Percentiles rank a stretch among this genome's conserved stretches.
Evolutionary conservation across 2,329 filamentous ascomycete genomes (phyloP).

Genomic region (Exophiala calicioides): DNA sequence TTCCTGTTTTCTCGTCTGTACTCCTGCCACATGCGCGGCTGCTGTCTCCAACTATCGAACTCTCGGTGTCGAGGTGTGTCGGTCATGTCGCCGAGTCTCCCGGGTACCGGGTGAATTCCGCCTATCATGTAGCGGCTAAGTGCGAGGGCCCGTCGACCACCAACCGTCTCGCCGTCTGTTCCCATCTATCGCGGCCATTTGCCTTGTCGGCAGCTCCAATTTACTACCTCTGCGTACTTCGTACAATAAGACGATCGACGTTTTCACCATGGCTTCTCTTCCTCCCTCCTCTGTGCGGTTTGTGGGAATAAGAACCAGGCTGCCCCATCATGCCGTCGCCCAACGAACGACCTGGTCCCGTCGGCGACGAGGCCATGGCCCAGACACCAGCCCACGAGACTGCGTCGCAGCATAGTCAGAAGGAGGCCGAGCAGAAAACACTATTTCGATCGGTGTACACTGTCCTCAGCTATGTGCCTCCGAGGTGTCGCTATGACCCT

Average conservation of each 20-base stretch:
- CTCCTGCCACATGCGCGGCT: too few relatives aligned
- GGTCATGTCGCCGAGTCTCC: slow-evolving; percentile 6
- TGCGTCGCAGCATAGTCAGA: slow-evolving; percentile 3
- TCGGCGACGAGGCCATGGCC: slow-evolving; percentile 5
- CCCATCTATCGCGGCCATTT: neutral
- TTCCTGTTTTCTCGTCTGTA: too few relatives aligned
- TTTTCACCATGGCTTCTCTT: slow-evolving; percentile 6
- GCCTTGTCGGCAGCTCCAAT: neutral
- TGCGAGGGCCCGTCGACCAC: too few relatives aligned
- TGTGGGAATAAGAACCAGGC: slow-evolving; percentile 1
- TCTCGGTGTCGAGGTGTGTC: neutral
- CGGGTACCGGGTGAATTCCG: slow-evolving; percentile 13
- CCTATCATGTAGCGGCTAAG: too few relatives aligned
- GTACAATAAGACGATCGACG: slow-evolving; percentile 3
- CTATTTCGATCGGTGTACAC: slow-evolving; percentile 15
- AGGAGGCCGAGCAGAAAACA: slow-evolving; percentile 3
- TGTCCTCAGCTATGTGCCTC: slow-evolving; percentile 31
- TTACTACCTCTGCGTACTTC: too few relatives aligned
- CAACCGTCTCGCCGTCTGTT: neutral
- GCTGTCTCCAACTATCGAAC: too few relatives aligned
- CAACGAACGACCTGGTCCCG: neutral
- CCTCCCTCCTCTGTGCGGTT: slow-evolving; percentile 1
- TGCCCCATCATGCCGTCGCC: slow-evolving; percentile 18
- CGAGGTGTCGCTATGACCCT: slow-evolving; percentile 35
- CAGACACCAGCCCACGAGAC: neutral